Evolutionary conservation across 768 basidiomycete species (phyloP).

Genomic region (Lactarius sp.): DNA sequence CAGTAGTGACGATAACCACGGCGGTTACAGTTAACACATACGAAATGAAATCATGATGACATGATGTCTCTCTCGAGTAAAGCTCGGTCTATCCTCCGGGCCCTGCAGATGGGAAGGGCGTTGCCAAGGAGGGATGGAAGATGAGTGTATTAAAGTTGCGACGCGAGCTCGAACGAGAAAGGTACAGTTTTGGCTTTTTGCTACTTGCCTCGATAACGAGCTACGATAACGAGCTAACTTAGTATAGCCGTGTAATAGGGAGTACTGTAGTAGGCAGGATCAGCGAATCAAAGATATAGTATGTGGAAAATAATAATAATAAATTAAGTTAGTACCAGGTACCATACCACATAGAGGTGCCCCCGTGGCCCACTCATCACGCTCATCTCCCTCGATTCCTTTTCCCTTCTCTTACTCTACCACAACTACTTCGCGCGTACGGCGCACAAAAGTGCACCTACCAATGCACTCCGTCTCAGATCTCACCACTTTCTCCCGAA

Average conservation of each 20-base stretch:
- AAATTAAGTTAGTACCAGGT: not conserved
- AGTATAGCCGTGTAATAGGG: too few species aligned
- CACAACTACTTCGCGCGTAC: not conserved
- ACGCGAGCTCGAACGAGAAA: not conserved
- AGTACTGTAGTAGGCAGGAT: too few species aligned
- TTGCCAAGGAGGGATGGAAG: not conserved
- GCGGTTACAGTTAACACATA: not conserved
- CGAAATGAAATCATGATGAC: too few species aligned
- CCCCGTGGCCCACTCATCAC: not conserved
- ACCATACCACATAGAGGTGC: not conserved
- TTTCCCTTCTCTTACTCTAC: not conserved
- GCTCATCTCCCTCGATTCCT: not conserved
- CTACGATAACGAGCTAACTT: too few species aligned
- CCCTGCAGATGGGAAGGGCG: not conserved
- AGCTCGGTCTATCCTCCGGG: too few species aligned
- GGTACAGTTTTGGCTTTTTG: not conserved
- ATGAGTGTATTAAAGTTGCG: not conserved
- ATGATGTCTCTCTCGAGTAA: too few species aligned
- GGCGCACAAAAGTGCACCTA: constrained; percentile 1
- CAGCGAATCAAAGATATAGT: too few species aligned
- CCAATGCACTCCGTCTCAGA: constrained; percentile 81
- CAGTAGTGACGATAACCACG: too few species aligned
- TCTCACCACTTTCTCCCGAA: constrained; percentile 79
- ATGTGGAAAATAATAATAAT: not conserved
- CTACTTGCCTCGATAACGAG: too few species aligned